Conservation (phyloP, 306 rosid genomes). For the Leucaena leucocephala region DNA sequence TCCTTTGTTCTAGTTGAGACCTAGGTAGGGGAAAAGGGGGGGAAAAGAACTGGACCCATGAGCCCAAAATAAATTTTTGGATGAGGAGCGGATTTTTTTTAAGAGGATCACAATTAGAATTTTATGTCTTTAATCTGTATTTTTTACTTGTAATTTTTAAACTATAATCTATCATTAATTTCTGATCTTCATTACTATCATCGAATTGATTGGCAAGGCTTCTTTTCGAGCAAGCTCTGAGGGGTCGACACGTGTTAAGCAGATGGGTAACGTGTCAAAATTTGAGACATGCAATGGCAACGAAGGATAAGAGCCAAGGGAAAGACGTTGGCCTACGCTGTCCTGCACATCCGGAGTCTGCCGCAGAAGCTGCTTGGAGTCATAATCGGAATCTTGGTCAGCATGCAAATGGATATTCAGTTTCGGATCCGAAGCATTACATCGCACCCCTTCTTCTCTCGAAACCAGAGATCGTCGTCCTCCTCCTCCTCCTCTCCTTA, state of each 20-base stretch:
- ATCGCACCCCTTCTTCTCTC: constrained; percentile 46
- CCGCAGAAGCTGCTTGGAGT: background rate
- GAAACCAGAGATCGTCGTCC: constrained; percentile 26
- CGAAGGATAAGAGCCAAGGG: constrained; percentile 28
- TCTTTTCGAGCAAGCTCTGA: background rate
- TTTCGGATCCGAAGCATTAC: constrained; percentile 46
- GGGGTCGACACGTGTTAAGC: background rate
- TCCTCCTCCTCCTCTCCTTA: constrained; percentile 12
- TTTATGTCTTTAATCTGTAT: background rate
- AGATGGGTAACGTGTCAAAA: constrained; percentile 38
- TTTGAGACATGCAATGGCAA: constrained; percentile 32
- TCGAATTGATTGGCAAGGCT: background rate
- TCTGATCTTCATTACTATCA: too few species aligned
- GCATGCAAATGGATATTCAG: constrained; percentile 59
- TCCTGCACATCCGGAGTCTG: background rate
- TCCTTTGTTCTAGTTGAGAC: background rate
- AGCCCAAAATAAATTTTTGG: background rate
- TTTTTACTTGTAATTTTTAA: too few species aligned
- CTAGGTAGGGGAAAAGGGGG: background rate
- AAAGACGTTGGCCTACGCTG: background rate
- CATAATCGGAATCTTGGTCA: constrained; percentile 29
- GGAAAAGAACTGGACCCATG: too few species aligned
- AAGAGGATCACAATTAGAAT: background rate
- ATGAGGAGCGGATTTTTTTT: background rate
- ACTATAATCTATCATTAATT: too few species aligned